Conservation (phyloP, 169 alveolate species). For the Eimeria zaria region DNA sequence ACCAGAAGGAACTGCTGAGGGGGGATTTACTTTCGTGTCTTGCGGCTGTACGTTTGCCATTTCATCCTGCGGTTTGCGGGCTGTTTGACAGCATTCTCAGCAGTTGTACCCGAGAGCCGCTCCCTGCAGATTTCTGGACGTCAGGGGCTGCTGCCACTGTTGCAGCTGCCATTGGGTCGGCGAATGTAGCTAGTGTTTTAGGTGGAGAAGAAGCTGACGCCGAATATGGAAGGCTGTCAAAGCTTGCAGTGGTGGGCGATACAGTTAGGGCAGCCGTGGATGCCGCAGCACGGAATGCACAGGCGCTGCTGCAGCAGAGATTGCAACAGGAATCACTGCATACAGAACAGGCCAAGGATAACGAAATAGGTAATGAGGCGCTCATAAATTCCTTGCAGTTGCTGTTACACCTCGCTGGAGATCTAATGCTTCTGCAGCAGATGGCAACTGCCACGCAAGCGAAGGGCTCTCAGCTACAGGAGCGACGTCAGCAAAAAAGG, state of each 20-base stretch:
- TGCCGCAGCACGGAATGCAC: constrained; percentile 33
- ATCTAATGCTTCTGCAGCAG: constrained; percentile 44
- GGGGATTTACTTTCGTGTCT: not conserved
- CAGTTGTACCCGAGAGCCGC: constrained; percentile 45
- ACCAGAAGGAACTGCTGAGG: not conserved
- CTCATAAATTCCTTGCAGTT: constrained; percentile 15
- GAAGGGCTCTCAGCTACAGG: constrained; percentile 15
- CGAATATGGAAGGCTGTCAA: not conserved
- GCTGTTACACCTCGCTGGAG: constrained; percentile 54
- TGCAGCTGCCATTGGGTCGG: constrained; percentile 25
- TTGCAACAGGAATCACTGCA: constrained; percentile 14
- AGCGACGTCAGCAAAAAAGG: not conserved
- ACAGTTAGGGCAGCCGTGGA: not conserved
- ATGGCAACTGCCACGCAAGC: not conserved
- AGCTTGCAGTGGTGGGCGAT: constrained; percentile 8
- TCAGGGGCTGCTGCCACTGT: constrained; percentile 43
- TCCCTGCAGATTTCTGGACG: constrained; percentile 60
- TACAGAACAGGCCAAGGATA: not conserved
- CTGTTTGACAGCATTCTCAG: constrained; percentile 19
- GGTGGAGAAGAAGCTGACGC: constrained; percentile 7
- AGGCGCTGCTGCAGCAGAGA: constrained; percentile 16
- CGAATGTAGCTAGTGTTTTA: not conserved
- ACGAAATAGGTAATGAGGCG: not conserved
- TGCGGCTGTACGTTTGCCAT: constrained; percentile 63
- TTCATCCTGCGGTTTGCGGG: constrained; percentile 32